Conservation (phyloP, 1,284 basidiomycete species). For the Paramarasmius palmivorus region DNA sequence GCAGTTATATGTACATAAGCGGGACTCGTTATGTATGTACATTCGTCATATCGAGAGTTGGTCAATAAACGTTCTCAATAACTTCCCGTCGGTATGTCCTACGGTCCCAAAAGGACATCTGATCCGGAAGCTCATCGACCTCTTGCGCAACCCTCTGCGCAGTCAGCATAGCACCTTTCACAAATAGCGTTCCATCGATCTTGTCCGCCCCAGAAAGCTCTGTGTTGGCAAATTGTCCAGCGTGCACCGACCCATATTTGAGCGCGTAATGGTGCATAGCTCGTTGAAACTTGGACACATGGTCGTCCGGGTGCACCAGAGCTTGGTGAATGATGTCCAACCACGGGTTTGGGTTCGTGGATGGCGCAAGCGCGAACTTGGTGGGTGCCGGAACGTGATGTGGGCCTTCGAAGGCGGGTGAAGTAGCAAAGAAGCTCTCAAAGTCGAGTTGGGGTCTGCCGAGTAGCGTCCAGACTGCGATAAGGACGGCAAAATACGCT, state of each 20-base stretch:
- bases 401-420: slow-evolving; percentile 21
- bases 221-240: neutral
- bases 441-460: slow-evolving; percentile 42
- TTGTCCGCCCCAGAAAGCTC: neutral
- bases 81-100: neutral
- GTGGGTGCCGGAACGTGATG: neutral
- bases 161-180: neutral
- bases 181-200: neutral
- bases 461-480: slow-evolving; percentile 42
- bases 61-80: neutral
- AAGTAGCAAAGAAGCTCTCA: slow-evolving; percentile 34
- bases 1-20: too few relatives aligned
- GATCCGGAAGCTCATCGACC: neutral
- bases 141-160: neutral
- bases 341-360: slow-evolving; percentile 50
- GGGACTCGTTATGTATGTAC: too few relatives aligned
- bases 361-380: neutral
- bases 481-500: slow-evolving; percentile 37
- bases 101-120: neutral
- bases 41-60: too few relatives aligned
- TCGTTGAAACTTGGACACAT: slow-evolving; percentile 59
- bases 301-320: slow-evolving; percentile 55
- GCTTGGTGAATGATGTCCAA: slow-evolving; percentile 45
- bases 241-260: slow-evolving; percentile 37
- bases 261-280: slow-evolving; percentile 49